These are phyloP conservation scores for Scedosporium boydii DNA, from an alignment of 2,329 filamentous ascomycete genomes.

Conservation along the genomic window DNA sequence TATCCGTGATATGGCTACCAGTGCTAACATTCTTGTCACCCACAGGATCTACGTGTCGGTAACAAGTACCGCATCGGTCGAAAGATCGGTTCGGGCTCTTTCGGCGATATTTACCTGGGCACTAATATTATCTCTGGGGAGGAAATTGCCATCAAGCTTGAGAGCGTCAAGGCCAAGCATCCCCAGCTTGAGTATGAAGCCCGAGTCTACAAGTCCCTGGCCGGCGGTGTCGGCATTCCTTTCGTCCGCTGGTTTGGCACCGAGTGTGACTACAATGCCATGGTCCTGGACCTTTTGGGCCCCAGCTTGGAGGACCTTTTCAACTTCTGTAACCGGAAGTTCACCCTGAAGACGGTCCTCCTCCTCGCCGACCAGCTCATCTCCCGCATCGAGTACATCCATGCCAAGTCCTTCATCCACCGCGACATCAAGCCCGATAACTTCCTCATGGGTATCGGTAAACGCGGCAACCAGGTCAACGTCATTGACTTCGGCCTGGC, in stretches of 20 bases:
- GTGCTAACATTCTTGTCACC: constrained; percentile 11
- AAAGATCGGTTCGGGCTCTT: constrained; percentile 96
- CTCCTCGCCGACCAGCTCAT: constrained; percentile 96
- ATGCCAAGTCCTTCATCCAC: constrained; percentile 99
- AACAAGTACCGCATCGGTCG: constrained; percentile 99
- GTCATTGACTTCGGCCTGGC: constrained; percentile 98
- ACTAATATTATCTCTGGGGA: constrained; percentile 99
- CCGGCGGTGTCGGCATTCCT: constrained; percentile 93
- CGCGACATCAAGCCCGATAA: constrained; percentile 99
- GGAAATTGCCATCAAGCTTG: constrained; percentile 99
- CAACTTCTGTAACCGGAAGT: constrained; percentile 99
- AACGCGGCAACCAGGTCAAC: constrained; percentile 98
- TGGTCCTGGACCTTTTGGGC: constrained; percentile 95
- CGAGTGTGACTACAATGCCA: constrained; percentile 99
- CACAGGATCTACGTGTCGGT: constrained; percentile 80
- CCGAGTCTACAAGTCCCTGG: constrained; percentile 81
- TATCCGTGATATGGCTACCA: background rate
- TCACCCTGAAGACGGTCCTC: constrained; percentile 96
- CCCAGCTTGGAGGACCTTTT: constrained; percentile 95
- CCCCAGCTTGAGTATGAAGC: constrained; percentile 98
- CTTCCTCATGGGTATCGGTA: constrained; percentile 98
- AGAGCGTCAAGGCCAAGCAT: constrained; percentile 99
- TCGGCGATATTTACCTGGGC: constrained; percentile 97
- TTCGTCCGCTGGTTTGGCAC: constrained; percentile 99
- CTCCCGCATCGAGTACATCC: constrained; percentile 98